These are phyloP conservation scores for Schwanniomyces sp. DNA, from an alignment of 805 yeast species.

Conservation along the genomic window DNA sequence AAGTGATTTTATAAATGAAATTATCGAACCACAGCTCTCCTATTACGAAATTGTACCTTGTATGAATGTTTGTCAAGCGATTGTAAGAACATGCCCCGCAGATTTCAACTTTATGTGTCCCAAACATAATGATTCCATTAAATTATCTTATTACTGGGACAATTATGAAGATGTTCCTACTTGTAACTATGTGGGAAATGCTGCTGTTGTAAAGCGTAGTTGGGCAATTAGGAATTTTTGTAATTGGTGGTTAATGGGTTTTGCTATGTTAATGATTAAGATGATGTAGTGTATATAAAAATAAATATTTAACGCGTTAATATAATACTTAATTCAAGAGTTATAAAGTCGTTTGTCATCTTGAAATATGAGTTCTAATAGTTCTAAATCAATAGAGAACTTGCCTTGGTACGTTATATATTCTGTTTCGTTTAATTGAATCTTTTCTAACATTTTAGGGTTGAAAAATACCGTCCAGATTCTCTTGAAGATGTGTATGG, in stretches of 20 bases:
- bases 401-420: slow-evolving; percentile 52
- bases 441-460: slow-evolving; percentile 46
- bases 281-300: neutral
- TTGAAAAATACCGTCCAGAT: slow-evolving; percentile 91
- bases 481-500: slow-evolving; percentile 87
- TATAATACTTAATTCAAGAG: neutral
- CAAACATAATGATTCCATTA: slow-evolving; percentile 25
- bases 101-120: slow-evolving; percentile 80
- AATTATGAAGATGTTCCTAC: slow-evolving; percentile 23
- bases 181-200: slow-evolving; percentile 38
- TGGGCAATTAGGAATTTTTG: slow-evolving; percentile 5
- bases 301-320: neutral
- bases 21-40: slow-evolving; percentile 50
- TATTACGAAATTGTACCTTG: slow-evolving; percentile 90
- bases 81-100: slow-evolving; percentile 83
- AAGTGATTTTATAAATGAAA: slow-evolving; percentile 53
- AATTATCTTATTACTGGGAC: slow-evolving; percentile 47
- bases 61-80: slow-evolving; percentile 70
- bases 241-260: slow-evolving; percentile 12
- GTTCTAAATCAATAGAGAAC: slow-evolving; percentile 34
- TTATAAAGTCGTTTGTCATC: too few relatives aligned
- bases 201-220: slow-evolving; percentile 3
- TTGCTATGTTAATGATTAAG: neutral
- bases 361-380: neutral
- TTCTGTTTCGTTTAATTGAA: neutral